These are phyloP conservation scores for Pythium graminicola DNA, from an alignment of 352 stramenopile genomes.

Conservation along the genomic window DNA sequence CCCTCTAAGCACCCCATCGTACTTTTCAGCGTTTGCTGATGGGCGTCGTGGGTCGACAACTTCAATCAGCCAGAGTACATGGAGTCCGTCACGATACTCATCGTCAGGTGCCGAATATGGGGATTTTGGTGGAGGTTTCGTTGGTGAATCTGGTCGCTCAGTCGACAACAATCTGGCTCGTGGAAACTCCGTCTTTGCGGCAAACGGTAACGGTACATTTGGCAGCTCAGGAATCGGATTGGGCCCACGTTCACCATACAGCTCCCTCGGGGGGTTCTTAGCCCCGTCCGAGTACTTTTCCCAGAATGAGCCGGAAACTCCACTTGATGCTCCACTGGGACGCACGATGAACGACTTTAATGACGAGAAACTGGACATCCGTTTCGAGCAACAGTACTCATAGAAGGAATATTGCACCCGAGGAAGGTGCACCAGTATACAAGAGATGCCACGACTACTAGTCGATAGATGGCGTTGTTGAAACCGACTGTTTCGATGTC, in stretches of 20 bases:
- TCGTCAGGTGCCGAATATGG: conserved; percentile 38
- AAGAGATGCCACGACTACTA: not conserved
- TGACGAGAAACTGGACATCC: conserved; percentile 21
- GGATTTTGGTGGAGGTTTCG: conserved; percentile 8
- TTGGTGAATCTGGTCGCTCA: conserved; percentile 27
- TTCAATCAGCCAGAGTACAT: conserved; percentile 20
- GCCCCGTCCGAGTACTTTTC: conserved; percentile 42
- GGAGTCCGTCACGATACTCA: conserved; percentile 24
- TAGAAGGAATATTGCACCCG: conserved; percentile 23
- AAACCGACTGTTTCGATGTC: not conserved
- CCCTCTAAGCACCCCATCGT: conserved; percentile 12
- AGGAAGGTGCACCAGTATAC: conserved; percentile 4
- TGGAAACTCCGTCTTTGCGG: conserved; percentile 17
- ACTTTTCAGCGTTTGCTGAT: conserved; percentile 24
- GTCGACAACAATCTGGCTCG: conserved; percentile 27
- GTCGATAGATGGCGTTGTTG: too few species aligned
- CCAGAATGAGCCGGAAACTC: conserved; percentile 38
- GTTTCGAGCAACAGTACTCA: conserved; percentile 31
- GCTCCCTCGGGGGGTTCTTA: conserved; percentile 58
- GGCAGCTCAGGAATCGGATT: conserved; percentile 12
- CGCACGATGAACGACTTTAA: conserved; percentile 34
- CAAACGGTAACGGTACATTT: conserved; percentile 22
- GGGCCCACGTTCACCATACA: conserved; percentile 30
- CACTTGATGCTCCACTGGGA: conserved; percentile 36
- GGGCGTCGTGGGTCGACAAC: conserved; percentile 17